Evolutionary conservation across 2,329 filamentous ascomycete genomes (phyloP), one percentile per base, ranked within the genome.

Genomic region (Claviceps sp.): DNA sequence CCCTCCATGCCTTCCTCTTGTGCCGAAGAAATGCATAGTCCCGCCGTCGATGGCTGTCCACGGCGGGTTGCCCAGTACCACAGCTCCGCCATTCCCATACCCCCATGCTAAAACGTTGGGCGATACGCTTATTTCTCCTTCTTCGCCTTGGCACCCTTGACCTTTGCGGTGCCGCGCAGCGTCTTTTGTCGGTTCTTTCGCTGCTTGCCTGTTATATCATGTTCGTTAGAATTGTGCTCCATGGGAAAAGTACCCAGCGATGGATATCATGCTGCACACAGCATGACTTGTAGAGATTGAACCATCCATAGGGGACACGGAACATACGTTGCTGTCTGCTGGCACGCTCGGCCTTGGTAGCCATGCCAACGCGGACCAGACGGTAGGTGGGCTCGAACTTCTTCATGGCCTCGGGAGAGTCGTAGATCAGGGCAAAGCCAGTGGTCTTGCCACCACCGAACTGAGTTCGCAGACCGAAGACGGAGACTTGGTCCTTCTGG

Each of bases 121-220:
- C 48, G 50, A 65, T 69, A 40, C 71, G 72, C 75, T 78, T 88
- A 88, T 81, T 86, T 84, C 76, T 88, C 88, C 86, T 96, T 95
- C 84, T 94, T 93, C 75, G 86, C 82, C 79, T 84, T 83, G 71
- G 84, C 85, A 73, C 89, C 89, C 88, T 96, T 96, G 81, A 84
- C 84, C 88, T 98, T 98, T 69, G 89, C 91, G 67, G 88, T 95
- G 72, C 93, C 93, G 66, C 93, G 87, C 74, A 96, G 86, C 72
- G 91, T 93, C 89, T 98, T 97, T 77, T 87, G 84, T 75, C 91
- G 84, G 88, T 98, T 98, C 88, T 98, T 98, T 81, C 93, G 87
- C 81, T 97, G 93, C 83, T 98, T 98, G 85, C 91, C 91, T 97
- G 76, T 79, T 64, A 54, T 22, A 47, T 37, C 11, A 51, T 56